Base-by-base conservation (phyloP, 1,139 yeast species). In the Nakaseomyces kungkrabaensis region DNA sequence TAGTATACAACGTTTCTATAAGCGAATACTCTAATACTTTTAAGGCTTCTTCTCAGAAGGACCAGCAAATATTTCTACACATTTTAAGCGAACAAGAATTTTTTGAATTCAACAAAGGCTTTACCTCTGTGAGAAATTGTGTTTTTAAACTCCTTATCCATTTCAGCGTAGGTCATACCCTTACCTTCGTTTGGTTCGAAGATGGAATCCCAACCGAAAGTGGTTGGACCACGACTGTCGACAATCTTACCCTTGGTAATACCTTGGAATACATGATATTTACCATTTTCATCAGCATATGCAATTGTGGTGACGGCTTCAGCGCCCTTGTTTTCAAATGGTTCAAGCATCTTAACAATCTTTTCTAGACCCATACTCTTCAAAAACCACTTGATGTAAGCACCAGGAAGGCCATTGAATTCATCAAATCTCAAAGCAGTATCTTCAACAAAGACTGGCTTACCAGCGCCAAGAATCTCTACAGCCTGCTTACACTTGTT, bases 141-240 rank as follows among this genome's bases (percentile, higher is more conserved):
- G 67, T 92, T 90, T 72, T 94, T 94, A 41, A 76, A 71, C 4
- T 68, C 66, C 61, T 85, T 85, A 51, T 77, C 81, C 92, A 94
- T 81, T 68, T 92, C 97, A n/a, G 97, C 97, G 65, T 85, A 87
- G 0, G 97, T 90, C 63, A 81, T 68, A 22, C 67, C 68, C 47
- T 58, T 61, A 10, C 63, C 65, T 13, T 73, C 69, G 52, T 69
- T 74, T 3, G 98, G 97, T 69, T 82, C 76, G 67, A 92, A 92
- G 47, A 87, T 72, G 5, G 96, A 82, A 69, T 92, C 97, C 96
- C 97, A 94, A 3, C 99, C 98, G 65, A 94, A 94, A 53, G 78
- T 77, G 26, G 80, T 75, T 26, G 86, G 82, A 3, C 97, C 96
- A 58, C 95, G 77, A 50, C 68, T 59, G 13, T 71, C 70, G 4